Conservation (phyloP, 2,329 filamentous ascomycete species). For the Colletotrichum tanaceti region DNA sequence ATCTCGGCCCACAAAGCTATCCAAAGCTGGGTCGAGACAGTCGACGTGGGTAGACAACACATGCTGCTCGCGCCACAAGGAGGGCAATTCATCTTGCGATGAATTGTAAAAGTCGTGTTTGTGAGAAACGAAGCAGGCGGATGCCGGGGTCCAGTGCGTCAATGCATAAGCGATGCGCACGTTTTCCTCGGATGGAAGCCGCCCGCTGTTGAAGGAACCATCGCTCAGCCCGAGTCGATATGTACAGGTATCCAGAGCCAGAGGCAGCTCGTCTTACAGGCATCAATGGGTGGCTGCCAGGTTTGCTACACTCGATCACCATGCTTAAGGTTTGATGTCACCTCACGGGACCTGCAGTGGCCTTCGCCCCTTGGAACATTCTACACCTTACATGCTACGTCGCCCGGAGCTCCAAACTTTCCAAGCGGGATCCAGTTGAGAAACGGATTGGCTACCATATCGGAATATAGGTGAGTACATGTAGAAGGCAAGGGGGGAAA, state of each 20-base stretch:
- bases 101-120: not conserved
- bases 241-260: too few relatives aligned
- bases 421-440: not conserved
- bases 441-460: too few relatives aligned
- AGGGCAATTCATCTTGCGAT: not conserved
- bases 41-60: not conserved
- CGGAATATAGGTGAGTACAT: too few relatives aligned
- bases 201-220: not conserved
- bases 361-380: conserved; percentile 3
- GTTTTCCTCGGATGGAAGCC: not conserved
- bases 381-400: not conserved
- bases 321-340: conserved; percentile 38
- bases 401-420: not conserved
- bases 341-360: conserved; percentile 23
- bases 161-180: not conserved
- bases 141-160: not conserved
- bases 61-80: not conserved
- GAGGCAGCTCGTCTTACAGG: not conserved
- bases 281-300: not conserved
- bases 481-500: not conserved
- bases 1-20: too few relatives aligned
- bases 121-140: not conserved
- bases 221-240: not conserved
- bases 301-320: not conserved
- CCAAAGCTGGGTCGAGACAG: too few relatives aligned